Percentiles rank a stretch among this genome's conserved stretches.
These are phyloP conservation scores for Kwoniella dejecticola DNA, from an alignment of 768 basidiomycete species.

Conservation along the genomic window DNA sequence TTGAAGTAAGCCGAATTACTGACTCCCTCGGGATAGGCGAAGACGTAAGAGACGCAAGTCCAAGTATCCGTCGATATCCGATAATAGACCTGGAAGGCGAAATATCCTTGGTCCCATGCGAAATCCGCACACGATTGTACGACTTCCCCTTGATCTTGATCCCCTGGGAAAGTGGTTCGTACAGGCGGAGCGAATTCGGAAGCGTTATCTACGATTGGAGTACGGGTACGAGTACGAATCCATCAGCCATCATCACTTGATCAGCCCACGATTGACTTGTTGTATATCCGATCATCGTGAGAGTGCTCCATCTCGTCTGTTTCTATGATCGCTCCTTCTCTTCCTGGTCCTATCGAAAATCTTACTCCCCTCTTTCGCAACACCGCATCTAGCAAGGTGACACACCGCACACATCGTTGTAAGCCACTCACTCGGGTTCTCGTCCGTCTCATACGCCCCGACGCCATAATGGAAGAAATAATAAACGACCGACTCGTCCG, in stretches of 20 bases:
- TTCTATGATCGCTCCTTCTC: too few species aligned
- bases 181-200: background rate
- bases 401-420: too few species aligned
- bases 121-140: conserved; percentile 10
- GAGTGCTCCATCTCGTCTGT: too few species aligned
- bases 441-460: conserved; percentile 7
- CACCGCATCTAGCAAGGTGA: too few species aligned
- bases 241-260: too few species aligned
- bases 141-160: background rate
- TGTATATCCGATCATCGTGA: too few species aligned
- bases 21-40: background rate
- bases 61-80: conserved; percentile 4
- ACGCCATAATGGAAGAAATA: conserved; percentile 4
- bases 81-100: conserved; percentile 13
- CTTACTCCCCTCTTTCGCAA: too few species aligned
- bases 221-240: too few species aligned
- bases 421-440: conserved; percentile 5
- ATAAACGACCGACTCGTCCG: conserved; percentile 5
- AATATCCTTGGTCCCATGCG: conserved; percentile 14
- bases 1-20: conserved; percentile 12
- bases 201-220: background rate
- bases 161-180: background rate
- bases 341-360: too few species aligned
- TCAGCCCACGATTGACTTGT: background rate
- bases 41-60: conserved; percentile 9